Conservation (phyloP, 208 protist genomes). For the Crithidia acanthocephali region DNA sequence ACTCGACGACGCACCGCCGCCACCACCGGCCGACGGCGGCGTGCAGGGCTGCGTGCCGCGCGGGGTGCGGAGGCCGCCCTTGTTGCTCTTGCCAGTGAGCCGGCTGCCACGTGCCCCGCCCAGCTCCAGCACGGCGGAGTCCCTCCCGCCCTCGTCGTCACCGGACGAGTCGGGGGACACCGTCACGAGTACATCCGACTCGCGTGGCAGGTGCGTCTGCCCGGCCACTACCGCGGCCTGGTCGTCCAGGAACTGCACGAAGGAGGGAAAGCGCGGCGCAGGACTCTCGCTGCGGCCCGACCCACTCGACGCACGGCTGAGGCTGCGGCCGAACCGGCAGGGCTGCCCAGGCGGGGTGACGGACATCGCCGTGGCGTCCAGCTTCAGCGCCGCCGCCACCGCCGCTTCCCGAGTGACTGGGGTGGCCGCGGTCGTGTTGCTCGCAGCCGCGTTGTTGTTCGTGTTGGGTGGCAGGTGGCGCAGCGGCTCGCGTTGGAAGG, state of each 20-base stretch:
- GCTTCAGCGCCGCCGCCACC: not conserved
- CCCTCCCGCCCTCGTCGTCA: not conserved
- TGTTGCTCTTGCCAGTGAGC: slow-evolving; percentile 8
- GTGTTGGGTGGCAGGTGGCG: not conserved
- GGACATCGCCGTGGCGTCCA: slow-evolving; percentile 7
- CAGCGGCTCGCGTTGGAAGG: slow-evolving; percentile 28
- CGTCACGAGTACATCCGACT: slow-evolving; percentile 38
- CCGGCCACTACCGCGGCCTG: slow-evolving; percentile 33
- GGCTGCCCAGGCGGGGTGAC: not conserved
- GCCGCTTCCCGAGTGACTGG: not conserved
- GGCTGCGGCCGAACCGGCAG: slow-evolving; percentile 14
- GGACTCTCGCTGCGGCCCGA: slow-evolving; percentile 54
- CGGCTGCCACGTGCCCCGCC: slow-evolving; percentile 18
- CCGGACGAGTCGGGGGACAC: slow-evolving; percentile 46
- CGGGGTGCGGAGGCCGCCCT: slow-evolving; percentile 6
- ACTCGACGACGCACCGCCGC: slow-evolving; percentile 1
- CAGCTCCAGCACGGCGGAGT: slow-evolving; percentile 24
- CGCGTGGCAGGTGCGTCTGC: slow-evolving; percentile 22
- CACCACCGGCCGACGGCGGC: slow-evolving; percentile 14
- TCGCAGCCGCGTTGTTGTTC: not conserved
- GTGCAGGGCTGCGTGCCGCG: slow-evolving; percentile 21
- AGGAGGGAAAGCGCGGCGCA: slow-evolving; percentile 82
- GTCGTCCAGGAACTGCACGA: slow-evolving; percentile 76
- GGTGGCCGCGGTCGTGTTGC: not conserved
- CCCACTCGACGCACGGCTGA: slow-evolving; percentile 27